Percentiles rank a stretch among this genome's conserved stretches.
phyloP scores from a whole-genome alignment of 805 yeast genomes.

The Candida yuanshanica region DNA sequence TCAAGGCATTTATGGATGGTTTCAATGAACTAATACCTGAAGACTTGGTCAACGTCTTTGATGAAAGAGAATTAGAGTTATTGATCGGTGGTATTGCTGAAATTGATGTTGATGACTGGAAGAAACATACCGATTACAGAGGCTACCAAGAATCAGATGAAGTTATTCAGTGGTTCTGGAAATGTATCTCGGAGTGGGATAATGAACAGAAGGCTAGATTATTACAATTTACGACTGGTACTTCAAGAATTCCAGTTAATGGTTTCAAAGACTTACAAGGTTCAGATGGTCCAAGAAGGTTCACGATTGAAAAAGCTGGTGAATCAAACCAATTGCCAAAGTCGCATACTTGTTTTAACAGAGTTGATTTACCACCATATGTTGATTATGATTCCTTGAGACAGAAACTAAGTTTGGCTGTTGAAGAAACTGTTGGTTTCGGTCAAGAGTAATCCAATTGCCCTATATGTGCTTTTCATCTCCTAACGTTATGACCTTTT shows the following conservation, averaged over 20 bases:
- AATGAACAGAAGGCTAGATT: constrained; percentile 93
- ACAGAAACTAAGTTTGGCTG: constrained; percentile 91
- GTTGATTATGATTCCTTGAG: constrained; percentile 75
- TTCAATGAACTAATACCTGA: constrained; percentile 97
- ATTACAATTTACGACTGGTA: constrained; percentile 97
- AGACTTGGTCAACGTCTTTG: constrained; percentile 92
- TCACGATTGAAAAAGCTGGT: constrained; percentile 97
- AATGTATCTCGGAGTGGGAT: constrained; percentile 89
- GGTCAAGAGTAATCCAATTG: constrained; percentile 71
- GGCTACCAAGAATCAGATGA: constrained; percentile 96
- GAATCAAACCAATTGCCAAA: constrained; percentile 90
- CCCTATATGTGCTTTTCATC: background rate
- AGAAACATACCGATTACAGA: constrained; percentile 96
- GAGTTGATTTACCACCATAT: constrained; percentile 97
- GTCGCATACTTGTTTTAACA: constrained; percentile 97
- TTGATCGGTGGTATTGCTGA: constrained; percentile 98
- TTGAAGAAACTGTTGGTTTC: constrained; percentile 97
- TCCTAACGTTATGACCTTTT: background rate
- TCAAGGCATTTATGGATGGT: constrained; percentile 93
- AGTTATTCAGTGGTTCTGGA: constrained; percentile 99
- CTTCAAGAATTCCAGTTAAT: constrained; percentile 97
- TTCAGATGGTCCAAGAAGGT: constrained; percentile 98
- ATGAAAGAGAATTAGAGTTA: constrained; percentile 94
- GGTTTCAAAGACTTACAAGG: constrained; percentile 99
- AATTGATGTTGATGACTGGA: constrained; percentile 98